Evolutionary conservation across 2,329 filamentous ascomycete species (phyloP), one percentile per base, ranked within the genome.

Genomic region (Aspergillus jensenii): DNA sequence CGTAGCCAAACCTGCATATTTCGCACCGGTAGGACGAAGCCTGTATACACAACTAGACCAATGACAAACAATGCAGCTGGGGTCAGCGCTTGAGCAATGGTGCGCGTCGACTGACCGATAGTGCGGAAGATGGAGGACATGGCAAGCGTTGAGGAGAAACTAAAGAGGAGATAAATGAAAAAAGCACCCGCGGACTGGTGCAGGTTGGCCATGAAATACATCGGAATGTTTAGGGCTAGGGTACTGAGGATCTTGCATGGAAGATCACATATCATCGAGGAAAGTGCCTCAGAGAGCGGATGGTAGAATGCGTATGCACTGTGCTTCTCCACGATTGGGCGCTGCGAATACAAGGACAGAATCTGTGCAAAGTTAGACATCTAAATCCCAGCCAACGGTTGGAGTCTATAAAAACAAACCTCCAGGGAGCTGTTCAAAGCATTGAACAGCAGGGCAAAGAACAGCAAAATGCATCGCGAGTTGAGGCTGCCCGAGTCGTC

Each of bases 261-360:
- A 75, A 96, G 76, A 66, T 97, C 93, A 60, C 85, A 89, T 27
- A 96, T 75, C 88, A 96, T 95, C 8, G 90, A 95, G 0, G 90
- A 86, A 58, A 91, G 82, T 15, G 91, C 90, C 80, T 97, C 92
- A 12, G 91, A 89, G 8, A 89, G 92, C 0, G 93, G 91, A 68
- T 96, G 93, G 68, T 96, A 96, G 15, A 96, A 81, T n/a, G 92
- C 91, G 71, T 96, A 96, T 57, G 89, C 86, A 55, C 83, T 78
- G 66, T 97, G 93, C 72, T 96, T 96, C 71, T 96, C 91, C 59
- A 97, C 90, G 67, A 96, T 96, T 1, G 90, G 89, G 37, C 93
- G 88, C 83, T 96, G 92, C 1, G 90, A 85, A 71, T 95, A 96
- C 6, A 96, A 82, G 0, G 90, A 92, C 27, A 95, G 76, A 70